Evolutionary conservation across 306 rosid genomes (phyloP), one percentile per base, ranked within the genome.

Genomic region (Coriaria nepalensis): DNA sequence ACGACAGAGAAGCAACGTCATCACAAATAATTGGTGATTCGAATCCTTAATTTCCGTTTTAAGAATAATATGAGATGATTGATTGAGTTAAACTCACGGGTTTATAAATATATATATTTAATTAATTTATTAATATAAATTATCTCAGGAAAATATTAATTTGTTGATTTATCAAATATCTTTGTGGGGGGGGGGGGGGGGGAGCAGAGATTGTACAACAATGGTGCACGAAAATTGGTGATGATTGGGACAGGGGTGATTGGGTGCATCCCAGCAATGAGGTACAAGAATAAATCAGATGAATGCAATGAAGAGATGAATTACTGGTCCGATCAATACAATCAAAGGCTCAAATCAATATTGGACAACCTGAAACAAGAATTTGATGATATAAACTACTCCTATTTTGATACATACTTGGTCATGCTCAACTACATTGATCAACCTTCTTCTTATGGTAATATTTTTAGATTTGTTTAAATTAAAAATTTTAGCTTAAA

Each of bases 241-340:
- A 39, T 73, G 20, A 32, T 63, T 4, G 86, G 81, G 37, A 39
- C 65, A 4, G 74, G 86, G 35, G 40, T 74, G 6, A 66, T 84
- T 33, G 94, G 94, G 42, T 84, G 92, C 50, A 68, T 81, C 60
- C 94, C 94, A 1, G 13, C 62, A 4, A 10, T 20, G 36, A 80
- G 95, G 67, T 1, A 42, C 38, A 59, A 45, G 38, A 55, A 35
- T 38, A 15, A 9, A 40, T 6, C 50, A 4, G 79, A 8, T 38
- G 73, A 70, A 49, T 84, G 93, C 57, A 32, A 53, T 33, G 52
- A 63, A 33, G 78, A 70, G 20, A 63, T 56, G 47, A 84, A 80
- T 66, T 33, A 35, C 2, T 36, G 63, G 72, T 49, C 79, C 0
- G 0, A 15, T 5, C 64, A 60, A 45, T 84, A 63, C 43, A 80